Evolutionary conservation across 176 grass and related monocot species (phyloP), one percentile per base, ranked within the genome.

Genomic region (Musa troglodytarum): DNA sequence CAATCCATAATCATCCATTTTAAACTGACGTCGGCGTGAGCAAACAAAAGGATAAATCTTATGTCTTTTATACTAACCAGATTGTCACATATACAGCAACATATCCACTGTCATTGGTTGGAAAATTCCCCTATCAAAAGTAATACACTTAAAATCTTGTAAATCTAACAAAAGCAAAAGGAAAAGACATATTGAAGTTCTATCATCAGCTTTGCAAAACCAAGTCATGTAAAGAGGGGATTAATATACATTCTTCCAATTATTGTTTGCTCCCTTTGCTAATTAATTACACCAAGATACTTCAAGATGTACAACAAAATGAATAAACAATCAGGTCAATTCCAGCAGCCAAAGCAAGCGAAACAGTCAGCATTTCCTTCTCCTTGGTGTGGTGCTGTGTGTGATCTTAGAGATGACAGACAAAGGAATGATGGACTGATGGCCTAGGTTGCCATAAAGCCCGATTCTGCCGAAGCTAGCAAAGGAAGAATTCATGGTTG

Each of bases 401-500:
- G 80, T 82, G 25, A 89, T 77, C 84, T 94, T 92, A 52, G 90
- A 82, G 76, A 99, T 87, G 55, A 99, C 88, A 11, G 86, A 79
- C 12, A 99, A 81, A 1, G 88, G 95, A 49, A 99, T 71, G 20
- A 89, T 81, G 16, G 52, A 80, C 71, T 50, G 83, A 54, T 94
- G 95, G 21, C 95, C 95, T 63, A 54, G 82, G 26, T 86, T 83
- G 50, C 95, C 95, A 4, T 86, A 99, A 68, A 99, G 91, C 11
- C 88, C 88, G 0, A 99, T 76, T 3, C 52, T 89, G 51, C 95
- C 95, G 0, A 94, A 99, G 81, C 95, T 92, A 1, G 86, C 81
- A 1, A 83, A 67, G 2, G 88, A 82, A 76, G 85, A 81, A 52
- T 86, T 92, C 74, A 68, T 79, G 53, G 86, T 92, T 26, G 95